phyloP scores from a whole-genome alignment of 176 grass and related monocot species.

The Otatea glauca region DNA sequence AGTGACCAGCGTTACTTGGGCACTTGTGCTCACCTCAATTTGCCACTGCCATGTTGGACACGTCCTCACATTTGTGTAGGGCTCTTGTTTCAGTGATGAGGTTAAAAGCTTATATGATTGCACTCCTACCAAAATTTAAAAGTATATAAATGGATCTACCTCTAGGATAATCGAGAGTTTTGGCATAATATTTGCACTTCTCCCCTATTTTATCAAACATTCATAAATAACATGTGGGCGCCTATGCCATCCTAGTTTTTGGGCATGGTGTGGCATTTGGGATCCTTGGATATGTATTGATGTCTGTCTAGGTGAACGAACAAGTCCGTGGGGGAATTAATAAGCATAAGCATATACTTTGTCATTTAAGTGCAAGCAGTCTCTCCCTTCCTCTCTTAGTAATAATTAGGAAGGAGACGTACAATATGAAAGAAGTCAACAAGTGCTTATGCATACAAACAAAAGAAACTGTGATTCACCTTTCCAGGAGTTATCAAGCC shows the following conservation, averaged over 20 bases:
- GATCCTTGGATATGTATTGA: background rate
- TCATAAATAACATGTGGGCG: background rate
- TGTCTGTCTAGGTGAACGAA: background rate
- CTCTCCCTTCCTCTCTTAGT: background rate
- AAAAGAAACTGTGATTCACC: constrained; percentile 44
- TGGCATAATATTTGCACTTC: background rate
- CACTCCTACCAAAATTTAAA: background rate
- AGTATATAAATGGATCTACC: background rate
- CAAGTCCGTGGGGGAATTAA: background rate
- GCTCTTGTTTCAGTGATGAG: background rate
- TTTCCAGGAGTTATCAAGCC: constrained; percentile 86
- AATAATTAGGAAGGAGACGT: background rate
- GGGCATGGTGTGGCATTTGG: background rate
- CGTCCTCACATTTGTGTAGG: background rate
- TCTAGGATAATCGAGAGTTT: background rate
- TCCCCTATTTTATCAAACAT: background rate
- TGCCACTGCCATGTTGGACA: background rate
- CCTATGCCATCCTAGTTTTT: background rate
- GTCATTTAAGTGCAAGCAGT: background rate
- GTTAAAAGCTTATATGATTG: background rate
- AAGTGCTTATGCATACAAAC: background rate
- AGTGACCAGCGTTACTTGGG: background rate
- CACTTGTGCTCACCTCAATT: background rate
- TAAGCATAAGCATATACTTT: background rate
- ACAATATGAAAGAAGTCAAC: background rate